phyloP scores from a whole-genome alignment of 78 protist genomes.

The Pigoraptor vietnamica region DNA sequence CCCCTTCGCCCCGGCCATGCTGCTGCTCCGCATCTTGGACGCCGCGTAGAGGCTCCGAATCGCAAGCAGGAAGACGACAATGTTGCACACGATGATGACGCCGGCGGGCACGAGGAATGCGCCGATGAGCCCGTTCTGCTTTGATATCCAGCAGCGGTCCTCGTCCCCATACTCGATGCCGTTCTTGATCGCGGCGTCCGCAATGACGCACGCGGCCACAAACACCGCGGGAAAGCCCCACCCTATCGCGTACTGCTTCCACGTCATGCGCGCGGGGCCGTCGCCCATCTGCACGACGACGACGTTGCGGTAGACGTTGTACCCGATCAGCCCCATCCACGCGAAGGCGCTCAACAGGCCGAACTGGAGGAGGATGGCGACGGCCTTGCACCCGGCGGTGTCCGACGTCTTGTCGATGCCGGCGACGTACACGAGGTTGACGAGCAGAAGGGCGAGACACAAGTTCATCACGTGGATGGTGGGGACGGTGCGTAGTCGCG shows the following conservation, averaged over 20 bases:
- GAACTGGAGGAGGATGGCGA: not conserved
- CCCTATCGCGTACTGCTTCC: not conserved
- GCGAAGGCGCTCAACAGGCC: not conserved
- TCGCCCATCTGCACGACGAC: not conserved
- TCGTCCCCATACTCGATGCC: not conserved
- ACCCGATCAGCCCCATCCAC: not conserved
- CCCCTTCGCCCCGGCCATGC: not conserved
- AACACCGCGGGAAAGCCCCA: not conserved
- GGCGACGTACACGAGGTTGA: not conserved
- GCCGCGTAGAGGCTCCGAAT: not conserved
- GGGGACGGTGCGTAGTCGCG: not conserved
- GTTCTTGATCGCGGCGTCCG: not conserved
- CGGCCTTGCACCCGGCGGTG: not conserved
- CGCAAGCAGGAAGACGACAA: not conserved
- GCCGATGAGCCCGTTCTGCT: not conserved
- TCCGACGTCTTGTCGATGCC: not conserved
- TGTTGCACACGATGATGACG: not conserved
- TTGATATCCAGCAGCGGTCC: not conserved
- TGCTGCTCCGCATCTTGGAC: not conserved
- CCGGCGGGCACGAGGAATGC: not conserved
- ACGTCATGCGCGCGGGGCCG: not conserved
- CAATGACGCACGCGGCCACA: not conserved
- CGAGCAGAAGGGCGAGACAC: not conserved
- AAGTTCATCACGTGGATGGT: not conserved
- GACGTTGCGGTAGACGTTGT: not conserved